Evolutionary conservation across 2,329 filamentous ascomycete species (phyloP).

Genomic region (Monilinia fructicola): DNA sequence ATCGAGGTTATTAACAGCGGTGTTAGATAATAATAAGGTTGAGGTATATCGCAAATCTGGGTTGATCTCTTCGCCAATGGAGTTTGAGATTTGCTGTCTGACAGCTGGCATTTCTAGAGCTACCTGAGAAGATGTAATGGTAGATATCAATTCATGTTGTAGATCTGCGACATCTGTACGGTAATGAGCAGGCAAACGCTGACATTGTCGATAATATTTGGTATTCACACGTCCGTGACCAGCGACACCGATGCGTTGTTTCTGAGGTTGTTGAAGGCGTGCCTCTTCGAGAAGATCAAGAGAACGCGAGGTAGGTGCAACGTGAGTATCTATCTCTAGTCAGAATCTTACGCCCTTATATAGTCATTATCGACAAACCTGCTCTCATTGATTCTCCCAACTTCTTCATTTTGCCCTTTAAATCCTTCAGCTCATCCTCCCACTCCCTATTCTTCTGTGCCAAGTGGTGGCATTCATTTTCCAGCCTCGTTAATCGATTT

Average conservation of each 20-base stretch:
- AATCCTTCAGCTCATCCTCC: not conserved
- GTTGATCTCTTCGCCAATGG: not conserved
- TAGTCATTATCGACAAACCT: not conserved
- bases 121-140: not conserved
- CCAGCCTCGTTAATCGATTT: slow-evolving; percentile 6
- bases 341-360: not conserved
- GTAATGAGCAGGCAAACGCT: not conserved
- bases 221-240: not conserved
- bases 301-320: not conserved
- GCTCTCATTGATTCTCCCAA: not conserved
- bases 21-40: not conserved
- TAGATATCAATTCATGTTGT: not conserved
- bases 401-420: not conserved
- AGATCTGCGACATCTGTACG: not conserved
- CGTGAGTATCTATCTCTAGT: not conserved
- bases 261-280: not conserved
- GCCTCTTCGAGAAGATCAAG: not conserved
- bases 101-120: not conserved
- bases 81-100: not conserved
- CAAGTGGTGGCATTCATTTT: not conserved
- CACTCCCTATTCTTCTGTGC: not conserved
- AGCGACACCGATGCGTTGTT: not conserved
- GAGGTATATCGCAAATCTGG: not conserved
- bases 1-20: not conserved
- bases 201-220: not conserved